Evolutionary conservation across 2,329 filamentous ascomycete genomes (phyloP), one percentile per base, ranked within the genome.

Genomic region (Diaporthe batatas): DNA sequence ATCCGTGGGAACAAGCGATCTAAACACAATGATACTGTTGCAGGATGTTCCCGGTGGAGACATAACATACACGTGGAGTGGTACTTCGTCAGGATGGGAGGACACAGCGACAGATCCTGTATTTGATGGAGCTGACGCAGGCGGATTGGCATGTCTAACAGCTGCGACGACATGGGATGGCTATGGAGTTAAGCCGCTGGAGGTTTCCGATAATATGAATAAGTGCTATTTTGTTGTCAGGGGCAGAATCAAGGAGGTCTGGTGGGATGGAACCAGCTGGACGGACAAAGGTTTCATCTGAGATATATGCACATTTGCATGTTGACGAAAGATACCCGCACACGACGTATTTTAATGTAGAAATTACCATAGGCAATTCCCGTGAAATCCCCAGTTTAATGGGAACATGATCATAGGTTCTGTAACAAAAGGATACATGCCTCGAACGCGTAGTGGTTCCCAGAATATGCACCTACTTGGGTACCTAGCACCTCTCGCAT

Each of bases 141-240:
- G 62, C 25, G 62, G 62, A 23, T 11, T 65, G 44, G 6, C 62
- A 4, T 65, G 62, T 11, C 44, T 65, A 0, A 65, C 62, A 51
- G 62, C 62, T 25, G 62, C 62, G 32, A 51, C 62, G 29, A 65
- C 62, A 18, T 65, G 62, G 44, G 44, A 36, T 11, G 62, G 62
- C 5, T 25, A 65, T 25, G 62, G 62, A 5, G 62, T 65, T 5
- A 65, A 65, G 42, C 44, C 62, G 62, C 42, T 65, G 44, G 62
- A 65, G 44, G 62, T 65, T 44, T 65, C 62, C 8, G 32, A 51
- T 18, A 44, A 65, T 11, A 65, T 65, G 62, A 65, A 65, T n/a
- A 65, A 65, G 62, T 65, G 62, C 18, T 65, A 36, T 21, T 65
- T 65, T 36, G 21, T 29, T 18, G 44, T 51, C 6, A 32, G 18